These are phyloP conservation scores for Phlyctochytrium bullatum DNA, from an alignment of 192 early-diverging fungal genomes.

Conservation along the genomic window DNA sequence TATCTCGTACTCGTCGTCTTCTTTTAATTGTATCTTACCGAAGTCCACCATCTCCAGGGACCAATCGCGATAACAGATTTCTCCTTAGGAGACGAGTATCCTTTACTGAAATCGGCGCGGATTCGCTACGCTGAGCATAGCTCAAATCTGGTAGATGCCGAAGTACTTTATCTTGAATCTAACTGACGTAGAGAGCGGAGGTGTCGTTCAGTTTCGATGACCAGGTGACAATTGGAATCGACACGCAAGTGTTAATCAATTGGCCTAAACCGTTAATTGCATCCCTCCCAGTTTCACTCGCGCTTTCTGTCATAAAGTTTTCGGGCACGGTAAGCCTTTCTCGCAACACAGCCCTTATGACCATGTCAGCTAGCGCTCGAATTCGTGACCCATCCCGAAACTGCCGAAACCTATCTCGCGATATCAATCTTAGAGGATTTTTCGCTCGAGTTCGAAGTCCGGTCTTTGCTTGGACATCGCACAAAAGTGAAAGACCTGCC, in stretches of 20 bases:
- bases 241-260: slow-evolving; percentile 90
- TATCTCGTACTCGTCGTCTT: slow-evolving; percentile 4
- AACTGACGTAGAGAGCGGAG: slow-evolving; percentile 60
- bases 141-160: slow-evolving; percentile 35
- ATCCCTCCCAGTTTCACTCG: slow-evolving; percentile 85
- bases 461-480: slow-evolving; percentile 88
- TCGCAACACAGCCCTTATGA: background rate
- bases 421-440: slow-evolving; percentile 52
- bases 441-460: slow-evolving; percentile 78
- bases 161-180: background rate
- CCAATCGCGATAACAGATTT: slow-evolving; percentile 59
- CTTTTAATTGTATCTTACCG: background rate
- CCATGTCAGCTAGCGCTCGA: slow-evolving; percentile 45
- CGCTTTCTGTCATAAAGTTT: slow-evolving; percentile 82
- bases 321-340: slow-evolving; percentile 73
- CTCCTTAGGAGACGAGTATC: slow-evolving; percentile 58
- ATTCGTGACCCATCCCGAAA: slow-evolving; percentile 51
- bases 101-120: slow-evolving; percentile 36
- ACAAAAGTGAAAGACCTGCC: slow-evolving; percentile 97
- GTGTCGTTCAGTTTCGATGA: slow-evolving; percentile 86
- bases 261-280: slow-evolving; percentile 90
- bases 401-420: slow-evolving; percentile 44
- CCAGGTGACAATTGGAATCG: slow-evolving; percentile 88
- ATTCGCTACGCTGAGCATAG: slow-evolving; percentile 42
- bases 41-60: slow-evolving; percentile 47